A percentile compares a stretch with the other conserved stretches of the same genome.
Conservation (phyloP, 169 alveolate species). For the Babesia gibsoni region DNA sequence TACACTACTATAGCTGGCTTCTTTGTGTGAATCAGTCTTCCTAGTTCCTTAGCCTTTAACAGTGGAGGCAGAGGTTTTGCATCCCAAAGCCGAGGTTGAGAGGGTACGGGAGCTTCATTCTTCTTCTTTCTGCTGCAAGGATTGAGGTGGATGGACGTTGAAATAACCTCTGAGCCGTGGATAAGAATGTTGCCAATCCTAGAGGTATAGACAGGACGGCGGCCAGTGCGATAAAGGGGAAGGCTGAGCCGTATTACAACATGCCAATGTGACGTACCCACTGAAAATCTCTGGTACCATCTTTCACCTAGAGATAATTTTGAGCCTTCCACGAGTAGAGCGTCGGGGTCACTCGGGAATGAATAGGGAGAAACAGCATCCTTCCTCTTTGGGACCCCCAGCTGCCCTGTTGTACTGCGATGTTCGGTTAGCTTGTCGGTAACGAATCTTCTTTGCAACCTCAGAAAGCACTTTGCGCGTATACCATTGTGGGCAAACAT, state of each 20-base stretch:
- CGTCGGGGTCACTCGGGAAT: conserved; percentile 12
- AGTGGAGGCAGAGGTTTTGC: background rate
- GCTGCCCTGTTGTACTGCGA: background rate
- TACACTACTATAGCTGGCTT: conserved; percentile 7
- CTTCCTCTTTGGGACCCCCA: background rate
- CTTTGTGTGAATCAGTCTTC: conserved; percentile 2
- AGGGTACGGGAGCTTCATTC: too few relatives aligned
- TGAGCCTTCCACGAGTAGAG: conserved; percentile 11
- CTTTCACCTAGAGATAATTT: conserved; percentile 13
- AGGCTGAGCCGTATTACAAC: background rate
- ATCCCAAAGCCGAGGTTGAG: too few relatives aligned
- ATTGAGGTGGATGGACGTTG: background rate
- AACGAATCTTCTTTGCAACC: background rate
- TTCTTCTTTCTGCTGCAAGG: too few relatives aligned
- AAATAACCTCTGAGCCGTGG: background rate
- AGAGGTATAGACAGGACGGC: background rate
- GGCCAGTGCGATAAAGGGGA: conserved; percentile 12
- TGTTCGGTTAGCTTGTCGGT: background rate
- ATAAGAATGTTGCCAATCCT: background rate
- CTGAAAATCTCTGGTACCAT: conserved; percentile 7
- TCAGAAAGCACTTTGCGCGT: background rate
- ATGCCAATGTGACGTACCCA: background rate
- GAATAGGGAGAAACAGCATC: background rate
- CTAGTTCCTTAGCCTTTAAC: conserved; percentile 1
- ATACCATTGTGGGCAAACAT: background rate